Evolutionary conservation across 306 rosid species (phyloP).

Genomic region (Cucurbita moschata): DNA sequence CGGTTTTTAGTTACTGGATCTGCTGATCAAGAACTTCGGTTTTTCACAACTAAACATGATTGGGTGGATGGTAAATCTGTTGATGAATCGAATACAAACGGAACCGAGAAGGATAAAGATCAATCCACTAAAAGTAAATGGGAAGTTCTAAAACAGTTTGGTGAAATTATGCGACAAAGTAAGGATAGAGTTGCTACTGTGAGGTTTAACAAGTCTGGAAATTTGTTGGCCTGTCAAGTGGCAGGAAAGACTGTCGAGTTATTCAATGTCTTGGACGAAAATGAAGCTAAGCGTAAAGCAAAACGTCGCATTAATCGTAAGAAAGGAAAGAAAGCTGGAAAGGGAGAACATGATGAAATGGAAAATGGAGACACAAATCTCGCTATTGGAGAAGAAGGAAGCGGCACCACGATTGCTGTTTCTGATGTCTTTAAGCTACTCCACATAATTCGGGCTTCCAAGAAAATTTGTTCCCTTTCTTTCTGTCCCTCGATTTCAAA

Average conservation of each 20-base stretch:
- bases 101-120: conserved; percentile 20
- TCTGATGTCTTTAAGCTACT: conserved; percentile 68
- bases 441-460: conserved; percentile 71
- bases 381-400: conserved; percentile 24
- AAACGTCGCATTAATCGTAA: conserved; percentile 74
- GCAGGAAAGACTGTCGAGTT: conserved; percentile 82
- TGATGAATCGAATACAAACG: conserved; percentile 14
- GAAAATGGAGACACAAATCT: conserved; percentile 31
- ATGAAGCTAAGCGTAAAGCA: conserved; percentile 71
- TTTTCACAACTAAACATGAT: conserved; percentile 50
- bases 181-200: conserved; percentile 80
- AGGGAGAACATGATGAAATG: conserved; percentile 23
- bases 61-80: conserved; percentile 24
- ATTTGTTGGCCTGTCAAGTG: conserved; percentile 76
- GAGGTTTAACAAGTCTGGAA: conserved; percentile 69
- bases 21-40: conserved; percentile 74
- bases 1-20: conserved; percentile 77
- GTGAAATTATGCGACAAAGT: conserved; percentile 69
- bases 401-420: conserved; percentile 31
- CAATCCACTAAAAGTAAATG: conserved; percentile 40
- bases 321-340: conserved; percentile 67
- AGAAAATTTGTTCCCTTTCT: conserved; percentile 81
- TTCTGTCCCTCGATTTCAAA: conserved; percentile 64
- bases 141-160: conserved; percentile 66
- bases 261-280: conserved; percentile 65